Percentiles rank a stretch among this genome's conserved stretches.
Conservation (phyloP, 164 flowering plant species). For the Paratinospora sagittata region DNA sequence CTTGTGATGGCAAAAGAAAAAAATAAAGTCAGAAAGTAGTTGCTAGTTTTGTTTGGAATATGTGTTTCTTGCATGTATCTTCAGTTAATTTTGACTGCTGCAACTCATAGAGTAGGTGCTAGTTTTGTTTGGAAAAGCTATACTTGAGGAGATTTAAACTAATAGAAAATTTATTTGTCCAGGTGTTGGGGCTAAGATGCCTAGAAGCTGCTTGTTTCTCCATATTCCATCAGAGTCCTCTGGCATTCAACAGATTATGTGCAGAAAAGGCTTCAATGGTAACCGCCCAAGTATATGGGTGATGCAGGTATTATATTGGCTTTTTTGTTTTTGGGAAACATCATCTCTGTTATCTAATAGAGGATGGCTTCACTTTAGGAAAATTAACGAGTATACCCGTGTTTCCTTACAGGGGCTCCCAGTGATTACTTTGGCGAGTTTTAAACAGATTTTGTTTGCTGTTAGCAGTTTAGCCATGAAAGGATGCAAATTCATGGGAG, state of each 20-base stretch:
- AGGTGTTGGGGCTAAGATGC: conserved; percentile 74
- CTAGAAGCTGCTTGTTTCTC: conserved; percentile 49
- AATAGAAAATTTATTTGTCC: not conserved
- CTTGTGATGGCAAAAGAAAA: too few relatives aligned
- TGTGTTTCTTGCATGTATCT: not conserved
- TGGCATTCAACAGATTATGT: conserved; percentile 34
- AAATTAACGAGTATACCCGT: not conserved
- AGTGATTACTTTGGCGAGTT: conserved; percentile 42
- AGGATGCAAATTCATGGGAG: conserved; percentile 62
- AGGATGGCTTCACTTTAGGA: not conserved
- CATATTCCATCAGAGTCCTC: conserved; percentile 64
- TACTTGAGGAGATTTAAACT: conserved; percentile 1
- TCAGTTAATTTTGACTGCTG: not conserved
- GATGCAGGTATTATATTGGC: conserved; percentile 50
- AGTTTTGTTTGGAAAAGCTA: not conserved
- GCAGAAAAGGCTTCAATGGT: conserved; percentile 57
- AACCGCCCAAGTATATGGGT: conserved; percentile 75
- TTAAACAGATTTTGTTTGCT: conserved; percentile 46
- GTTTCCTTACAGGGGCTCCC: conserved; percentile 62
- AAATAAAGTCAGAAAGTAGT: too few relatives aligned
- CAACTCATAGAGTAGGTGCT: not conserved
- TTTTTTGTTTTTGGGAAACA: not conserved
- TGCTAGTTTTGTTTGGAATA: not conserved
- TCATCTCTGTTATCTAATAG: not conserved
- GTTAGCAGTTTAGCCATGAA: conserved; percentile 67